Base-by-base conservation (phyloP, 108 stramenopile genomes). In the Stephanodiscus minutulus region DNA sequence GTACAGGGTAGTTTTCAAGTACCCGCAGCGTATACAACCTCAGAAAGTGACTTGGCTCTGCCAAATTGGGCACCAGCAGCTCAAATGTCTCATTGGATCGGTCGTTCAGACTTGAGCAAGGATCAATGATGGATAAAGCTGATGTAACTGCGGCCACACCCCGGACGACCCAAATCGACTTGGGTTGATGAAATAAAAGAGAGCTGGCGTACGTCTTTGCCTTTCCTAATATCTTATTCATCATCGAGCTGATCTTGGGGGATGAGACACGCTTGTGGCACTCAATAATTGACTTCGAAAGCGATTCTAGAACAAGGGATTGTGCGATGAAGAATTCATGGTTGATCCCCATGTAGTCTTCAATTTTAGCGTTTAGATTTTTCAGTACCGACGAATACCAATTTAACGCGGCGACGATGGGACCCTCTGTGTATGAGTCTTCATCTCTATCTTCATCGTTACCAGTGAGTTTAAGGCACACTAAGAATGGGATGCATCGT, bases 1-100 rank as follows among this genome's bases (percentile, higher is more conserved):
- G 84, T 63, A 44, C 62, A n/a, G 91, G 93, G 70, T 74, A 88
- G 46, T 68, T 85, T 21, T 76, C 78, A 11, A 94, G 80, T 43
- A 95, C 87, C 57, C 79, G 64, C 5, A 95, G 87, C 15, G 93
- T 83, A 63, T 92, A 73, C 3, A 91, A 52, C 36, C 93, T 70
- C 10, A 89, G 72, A 53, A 91, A 86, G 73, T 95, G 93, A 62
- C 74, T 85, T 25, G 77, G 15, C 54, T 72, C 67, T 9, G 81
- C 58, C 54, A 95, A 69, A 63, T 92, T 95, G 1, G 88, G 76
- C 24, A 64, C 63, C 1, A 95, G 79, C 21, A 64, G 41, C 43
- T 95, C 93, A 70, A 92, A 87, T 12, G 73, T 59, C 59, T 73
- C 60, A 27, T 87, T 75, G 54, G 74, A 50, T 35, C 65, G 49